These are phyloP conservation scores for Boechera divaricarpa DNA, from an alignment of 345 rosid genomes.

Conservation along the genomic window DNA sequence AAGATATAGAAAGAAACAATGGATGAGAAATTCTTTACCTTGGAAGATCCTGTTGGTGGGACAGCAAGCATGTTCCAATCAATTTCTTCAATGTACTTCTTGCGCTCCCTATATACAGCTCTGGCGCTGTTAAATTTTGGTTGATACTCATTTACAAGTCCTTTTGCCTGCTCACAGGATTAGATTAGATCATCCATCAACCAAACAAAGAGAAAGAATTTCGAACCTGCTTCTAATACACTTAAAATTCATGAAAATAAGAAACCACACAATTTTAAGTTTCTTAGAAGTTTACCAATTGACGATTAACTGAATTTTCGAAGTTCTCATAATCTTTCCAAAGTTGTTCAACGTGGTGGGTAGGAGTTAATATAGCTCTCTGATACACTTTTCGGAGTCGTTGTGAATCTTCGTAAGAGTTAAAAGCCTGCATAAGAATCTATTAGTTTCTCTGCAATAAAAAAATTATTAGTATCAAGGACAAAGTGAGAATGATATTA, in stretches of 20 bases:
- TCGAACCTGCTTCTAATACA: neutral
- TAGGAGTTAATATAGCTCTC: slow-evolving; percentile 86
- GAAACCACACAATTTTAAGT: slow-evolving; percentile 4
- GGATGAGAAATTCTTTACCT: slow-evolving; percentile 52
- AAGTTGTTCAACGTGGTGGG: slow-evolving; percentile 89
- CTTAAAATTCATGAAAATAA: neutral
- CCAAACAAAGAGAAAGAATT: slow-evolving; percentile 3
- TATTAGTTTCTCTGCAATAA: slow-evolving; percentile 17
- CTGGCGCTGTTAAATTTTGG: slow-evolving; percentile 90
- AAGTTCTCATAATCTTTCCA: slow-evolving; percentile 96
- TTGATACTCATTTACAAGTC: slow-evolving; percentile 86
- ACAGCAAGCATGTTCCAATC: slow-evolving; percentile 96
- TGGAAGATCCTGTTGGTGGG: slow-evolving; percentile 78
- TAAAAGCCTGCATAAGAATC: slow-evolving; percentile 61
- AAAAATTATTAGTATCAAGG: neutral
- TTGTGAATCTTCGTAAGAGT: slow-evolving; percentile 78
- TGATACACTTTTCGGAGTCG: slow-evolving; percentile 83
- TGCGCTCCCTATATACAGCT: slow-evolving; percentile 91
- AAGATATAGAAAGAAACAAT: slow-evolving; percentile 18
- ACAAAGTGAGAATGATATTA: slow-evolving; percentile 41
- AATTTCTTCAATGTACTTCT: slow-evolving; percentile 91
- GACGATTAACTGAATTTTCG: slow-evolving; percentile 92
- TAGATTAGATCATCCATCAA: slow-evolving; percentile 41
- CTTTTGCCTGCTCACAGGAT: slow-evolving; percentile 78
- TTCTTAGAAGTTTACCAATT: slow-evolving; percentile 61